Conservation (phyloP, 371 early-diverging fungal genomes). For the Haplosporangium sp. region DNA sequence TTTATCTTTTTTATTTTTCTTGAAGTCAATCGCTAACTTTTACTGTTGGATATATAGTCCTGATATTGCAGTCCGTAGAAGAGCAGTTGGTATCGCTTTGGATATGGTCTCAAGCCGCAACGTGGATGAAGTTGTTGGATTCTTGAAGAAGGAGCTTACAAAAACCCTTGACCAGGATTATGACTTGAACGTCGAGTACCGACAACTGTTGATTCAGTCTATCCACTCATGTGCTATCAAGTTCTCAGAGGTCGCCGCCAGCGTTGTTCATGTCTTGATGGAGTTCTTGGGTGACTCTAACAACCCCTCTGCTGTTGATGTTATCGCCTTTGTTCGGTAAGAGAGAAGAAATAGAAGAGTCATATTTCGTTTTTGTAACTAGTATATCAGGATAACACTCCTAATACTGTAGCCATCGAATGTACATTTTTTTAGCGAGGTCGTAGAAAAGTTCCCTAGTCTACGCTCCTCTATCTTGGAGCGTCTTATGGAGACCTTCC, state of each 20-base stretch:
- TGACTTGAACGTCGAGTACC: conserved; percentile 92
- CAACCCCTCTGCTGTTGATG: conserved; percentile 94
- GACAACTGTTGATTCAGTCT: conserved; percentile 94
- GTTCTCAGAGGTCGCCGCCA: conserved; percentile 95
- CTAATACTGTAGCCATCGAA: background rate
- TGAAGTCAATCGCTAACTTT: background rate
- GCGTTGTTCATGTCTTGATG: conserved; percentile 94
- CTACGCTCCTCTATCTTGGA: conserved; percentile 85
- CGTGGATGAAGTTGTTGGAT: conserved; percentile 90
- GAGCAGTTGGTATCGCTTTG: conserved; percentile 88
- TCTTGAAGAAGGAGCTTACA: conserved; percentile 93
- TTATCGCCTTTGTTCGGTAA: conserved; percentile 92
- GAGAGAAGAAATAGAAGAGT: background rate
- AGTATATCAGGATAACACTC: background rate
- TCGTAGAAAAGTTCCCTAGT: conserved; percentile 94
- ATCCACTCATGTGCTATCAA: conserved; percentile 95
- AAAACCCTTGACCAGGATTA: conserved; percentile 92
- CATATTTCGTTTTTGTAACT: too few species aligned
- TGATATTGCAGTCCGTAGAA: conserved; percentile 95
- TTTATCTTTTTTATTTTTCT: background rate
- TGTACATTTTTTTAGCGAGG: conserved; percentile 70
- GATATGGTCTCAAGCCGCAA: conserved; percentile 92
- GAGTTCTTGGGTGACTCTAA: conserved; percentile 92
- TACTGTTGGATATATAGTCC: conserved; percentile 67
- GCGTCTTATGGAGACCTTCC: conserved; percentile 84